phyloP scores from a whole-genome alignment of 352 stramenopile genomes.

The Globisporangium ultimum region DNA sequence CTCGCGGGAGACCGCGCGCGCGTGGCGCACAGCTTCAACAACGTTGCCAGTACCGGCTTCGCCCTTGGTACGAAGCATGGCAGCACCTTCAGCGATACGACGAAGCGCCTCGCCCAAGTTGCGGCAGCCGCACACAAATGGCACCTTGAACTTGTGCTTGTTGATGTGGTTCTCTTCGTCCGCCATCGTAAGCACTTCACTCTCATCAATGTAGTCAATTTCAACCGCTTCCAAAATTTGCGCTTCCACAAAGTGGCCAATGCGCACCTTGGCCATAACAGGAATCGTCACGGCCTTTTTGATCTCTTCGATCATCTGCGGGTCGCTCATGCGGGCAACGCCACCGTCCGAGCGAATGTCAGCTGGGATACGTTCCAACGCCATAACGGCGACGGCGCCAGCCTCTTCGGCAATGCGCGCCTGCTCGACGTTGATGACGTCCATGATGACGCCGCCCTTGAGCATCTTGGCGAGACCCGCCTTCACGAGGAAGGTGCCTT shows the following conservation, averaged over 20 bases:
- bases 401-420: constrained; percentile 96
- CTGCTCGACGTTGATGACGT: constrained; percentile 90
- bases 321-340: constrained; percentile 97
- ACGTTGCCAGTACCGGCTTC: constrained; percentile 98
- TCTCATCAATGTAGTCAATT: constrained; percentile 99
- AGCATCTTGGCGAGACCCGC: constrained; percentile 97
- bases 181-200: constrained; percentile 97
- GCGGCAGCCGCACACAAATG: constrained; percentile 98
- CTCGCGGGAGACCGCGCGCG: constrained; percentile 89
- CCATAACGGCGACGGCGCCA: constrained; percentile 97
- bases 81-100: constrained; percentile 93
- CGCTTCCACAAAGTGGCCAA: constrained; percentile 98
- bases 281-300: constrained; percentile 98
- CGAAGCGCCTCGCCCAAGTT: constrained; percentile 97
- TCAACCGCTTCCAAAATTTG: constrained; percentile 97
- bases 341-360: constrained; percentile 96
- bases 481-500: constrained; percentile 92
- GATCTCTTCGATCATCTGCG: constrained; percentile 97
- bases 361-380: constrained; percentile 96
- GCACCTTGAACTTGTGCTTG: constrained; percentile 97
- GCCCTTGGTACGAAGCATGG: constrained; percentile 98
- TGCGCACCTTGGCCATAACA: constrained; percentile 98
- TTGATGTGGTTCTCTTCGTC: constrained; percentile 98
- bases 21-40: constrained; percentile 97
- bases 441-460: constrained; percentile 99